These are phyloP conservation scores for Solanum neorickii DNA, from an alignment of 257 asterid species.

Conservation along the genomic window DNA sequence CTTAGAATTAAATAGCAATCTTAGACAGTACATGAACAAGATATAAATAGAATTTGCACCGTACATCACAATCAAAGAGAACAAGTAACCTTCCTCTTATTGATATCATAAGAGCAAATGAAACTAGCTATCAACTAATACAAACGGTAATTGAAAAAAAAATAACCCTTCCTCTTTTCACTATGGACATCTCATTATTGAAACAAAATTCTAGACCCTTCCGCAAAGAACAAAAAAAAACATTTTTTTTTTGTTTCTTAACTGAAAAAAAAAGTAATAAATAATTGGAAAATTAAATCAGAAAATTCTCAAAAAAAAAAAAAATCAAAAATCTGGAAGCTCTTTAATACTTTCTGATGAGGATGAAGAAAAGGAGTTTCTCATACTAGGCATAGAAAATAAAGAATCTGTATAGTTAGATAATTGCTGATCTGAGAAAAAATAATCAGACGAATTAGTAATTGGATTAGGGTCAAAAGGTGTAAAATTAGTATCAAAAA, in stretches of 20 bases:
- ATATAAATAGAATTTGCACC: not conserved
- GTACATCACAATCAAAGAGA: not conserved
- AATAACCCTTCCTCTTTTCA: not conserved
- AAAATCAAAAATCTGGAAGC: constrained; percentile 10
- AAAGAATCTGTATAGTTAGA: constrained; percentile 4
- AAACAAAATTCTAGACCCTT: not conserved
- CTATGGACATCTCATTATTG: not conserved
- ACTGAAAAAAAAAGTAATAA: not conserved
- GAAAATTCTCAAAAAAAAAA: not conserved
- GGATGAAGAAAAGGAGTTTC: constrained; percentile 14
- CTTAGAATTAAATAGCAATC: not conserved
- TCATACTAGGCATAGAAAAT: constrained; percentile 10
- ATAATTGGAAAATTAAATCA: not conserved
- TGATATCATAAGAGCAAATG: not conserved
- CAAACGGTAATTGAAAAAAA: not conserved
- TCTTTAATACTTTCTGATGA: constrained; percentile 14
- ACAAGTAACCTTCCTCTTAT: not conserved
- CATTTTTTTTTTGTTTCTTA: not conserved
- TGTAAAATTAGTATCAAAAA: not conserved
- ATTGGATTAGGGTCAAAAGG: constrained; percentile 4
- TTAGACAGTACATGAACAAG: not conserved
- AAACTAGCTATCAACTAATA: not conserved
- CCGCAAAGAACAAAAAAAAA: not conserved
- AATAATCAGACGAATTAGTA: not conserved
- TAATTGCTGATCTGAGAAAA: not conserved